Evolutionary conservation across 371 early-diverging fungal genomes (phyloP).

Genomic region (Lichtheimia ornata): DNA sequence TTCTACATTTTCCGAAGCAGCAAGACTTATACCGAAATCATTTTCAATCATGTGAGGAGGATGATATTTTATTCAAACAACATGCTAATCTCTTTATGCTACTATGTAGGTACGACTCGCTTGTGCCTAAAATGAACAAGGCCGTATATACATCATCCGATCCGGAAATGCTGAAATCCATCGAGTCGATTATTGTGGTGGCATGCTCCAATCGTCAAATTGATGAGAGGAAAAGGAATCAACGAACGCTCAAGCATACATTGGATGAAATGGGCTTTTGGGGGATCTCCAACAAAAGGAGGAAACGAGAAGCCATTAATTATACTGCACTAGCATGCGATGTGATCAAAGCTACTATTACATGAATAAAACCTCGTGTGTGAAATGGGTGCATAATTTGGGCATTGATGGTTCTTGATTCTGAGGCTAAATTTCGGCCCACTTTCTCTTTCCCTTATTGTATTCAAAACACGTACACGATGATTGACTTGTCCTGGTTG

Average conservation of each 20-base stretch:
- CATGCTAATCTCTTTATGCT: not conserved
- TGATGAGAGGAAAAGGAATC: not conserved
- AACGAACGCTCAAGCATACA: not conserved
- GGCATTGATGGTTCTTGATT: no score
- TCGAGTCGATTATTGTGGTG: constrained; percentile 70
- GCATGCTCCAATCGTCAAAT: constrained; percentile 48
- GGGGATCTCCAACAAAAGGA: not conserved
- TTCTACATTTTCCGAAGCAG: constrained; percentile 78
- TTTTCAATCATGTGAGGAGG: constrained; percentile 69
- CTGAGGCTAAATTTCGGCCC: no score
- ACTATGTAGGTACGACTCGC: constrained; percentile 68
- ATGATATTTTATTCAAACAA: not conserved
- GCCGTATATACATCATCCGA: constrained; percentile 65
- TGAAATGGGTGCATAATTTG: no score
- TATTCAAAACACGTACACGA: not conserved
- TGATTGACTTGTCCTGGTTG: constrained; percentile 12
- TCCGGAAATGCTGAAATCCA: constrained; percentile 59
- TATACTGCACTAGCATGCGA: not conserved
- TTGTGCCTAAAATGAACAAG: constrained; percentile 73
- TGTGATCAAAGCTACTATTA: not conserved
- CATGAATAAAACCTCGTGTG: not conserved
- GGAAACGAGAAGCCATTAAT: not conserved
- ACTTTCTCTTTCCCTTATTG: no score
- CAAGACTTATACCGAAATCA: constrained; percentile 71
- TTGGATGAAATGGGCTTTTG: not conserved